Conservation (phyloP, 768 basidiomycete species). For the Suillus subalutaceus region DNA sequence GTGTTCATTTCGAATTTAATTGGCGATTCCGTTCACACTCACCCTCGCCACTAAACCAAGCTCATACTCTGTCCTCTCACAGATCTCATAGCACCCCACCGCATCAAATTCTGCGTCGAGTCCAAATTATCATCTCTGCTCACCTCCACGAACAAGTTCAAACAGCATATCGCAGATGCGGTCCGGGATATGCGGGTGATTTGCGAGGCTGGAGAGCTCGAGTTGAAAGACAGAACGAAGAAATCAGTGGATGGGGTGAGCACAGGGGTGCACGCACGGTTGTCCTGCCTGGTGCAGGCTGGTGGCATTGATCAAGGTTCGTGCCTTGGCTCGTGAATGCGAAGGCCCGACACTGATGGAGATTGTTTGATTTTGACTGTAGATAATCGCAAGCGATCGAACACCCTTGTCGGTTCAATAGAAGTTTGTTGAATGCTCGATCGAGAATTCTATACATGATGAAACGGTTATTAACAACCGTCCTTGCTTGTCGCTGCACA, state of each 20-base stretch:
- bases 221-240: not conserved
- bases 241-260: too few species aligned
- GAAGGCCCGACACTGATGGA: not conserved
- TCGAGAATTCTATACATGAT: not conserved
- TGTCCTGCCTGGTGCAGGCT: too few species aligned
- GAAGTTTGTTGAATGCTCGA: not conserved
- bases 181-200: constrained; percentile 70
- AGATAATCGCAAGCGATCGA: not conserved
- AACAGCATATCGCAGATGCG: constrained; percentile 59
- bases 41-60: not conserved
- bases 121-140: constrained; percentile 67
- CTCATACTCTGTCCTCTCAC: constrained; percentile 20
- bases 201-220: constrained; percentile 33
- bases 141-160: constrained; percentile 76
- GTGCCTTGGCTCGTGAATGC: not conserved
- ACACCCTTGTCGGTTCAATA: not conserved
- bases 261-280: not conserved
- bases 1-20: constrained; percentile 19
- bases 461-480: not conserved
- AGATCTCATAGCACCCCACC: constrained; percentile 81
- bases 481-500: not conserved
- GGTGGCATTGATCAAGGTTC: not conserved
- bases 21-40: not conserved
- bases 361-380: not conserved
- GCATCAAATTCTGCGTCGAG: constrained; percentile 93